Conservation (phyloP, 2,329 filamentous ascomycete species). For the Trichoderma hamatum region DNA sequence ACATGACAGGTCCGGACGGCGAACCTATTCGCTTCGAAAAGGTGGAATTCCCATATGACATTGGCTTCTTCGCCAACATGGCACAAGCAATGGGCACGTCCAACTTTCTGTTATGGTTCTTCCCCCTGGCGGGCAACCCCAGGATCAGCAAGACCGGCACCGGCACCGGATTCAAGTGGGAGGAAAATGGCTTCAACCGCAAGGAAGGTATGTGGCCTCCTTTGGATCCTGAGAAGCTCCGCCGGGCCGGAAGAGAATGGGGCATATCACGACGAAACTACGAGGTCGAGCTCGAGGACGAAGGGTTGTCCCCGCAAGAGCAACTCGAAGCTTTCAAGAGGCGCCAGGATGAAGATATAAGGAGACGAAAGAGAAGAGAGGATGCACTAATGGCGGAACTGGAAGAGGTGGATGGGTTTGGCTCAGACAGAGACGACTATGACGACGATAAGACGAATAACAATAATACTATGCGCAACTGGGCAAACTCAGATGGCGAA, state of each 20-base stretch:
- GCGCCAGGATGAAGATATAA: conserved; percentile 54
- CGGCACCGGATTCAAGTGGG: conserved; percentile 62
- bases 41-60: conserved; percentile 81
- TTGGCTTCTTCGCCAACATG: conserved; percentile 75
- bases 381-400: conserved; percentile 50
- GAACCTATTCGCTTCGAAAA: conserved; percentile 56
- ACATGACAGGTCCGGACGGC: conserved; percentile 41
- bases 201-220: conserved; percentile 64
- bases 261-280: conserved; percentile 45
- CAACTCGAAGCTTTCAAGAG: conserved; percentile 53
- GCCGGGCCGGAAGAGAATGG: conserved; percentile 46
- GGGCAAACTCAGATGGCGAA: conserved; percentile 78
- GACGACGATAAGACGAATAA: conserved; percentile 47
- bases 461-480: conserved; percentile 49
- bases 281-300: conserved; percentile 40
- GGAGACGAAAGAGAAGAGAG: conserved; percentile 41
- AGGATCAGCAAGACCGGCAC: conserved; percentile 43
- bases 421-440: conserved; percentile 61
- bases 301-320: conserved; percentile 47
- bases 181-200: conserved; percentile 78
- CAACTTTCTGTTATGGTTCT: conserved; percentile 69
- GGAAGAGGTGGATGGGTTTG: conserved; percentile 61
- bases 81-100: conserved; percentile 72
- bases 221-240: conserved; percentile 62
- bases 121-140: conserved; percentile 63